Base-by-base conservation (phyloP, 1,284 basidiomycete species). In the Heterobasidion annosum region DNA sequence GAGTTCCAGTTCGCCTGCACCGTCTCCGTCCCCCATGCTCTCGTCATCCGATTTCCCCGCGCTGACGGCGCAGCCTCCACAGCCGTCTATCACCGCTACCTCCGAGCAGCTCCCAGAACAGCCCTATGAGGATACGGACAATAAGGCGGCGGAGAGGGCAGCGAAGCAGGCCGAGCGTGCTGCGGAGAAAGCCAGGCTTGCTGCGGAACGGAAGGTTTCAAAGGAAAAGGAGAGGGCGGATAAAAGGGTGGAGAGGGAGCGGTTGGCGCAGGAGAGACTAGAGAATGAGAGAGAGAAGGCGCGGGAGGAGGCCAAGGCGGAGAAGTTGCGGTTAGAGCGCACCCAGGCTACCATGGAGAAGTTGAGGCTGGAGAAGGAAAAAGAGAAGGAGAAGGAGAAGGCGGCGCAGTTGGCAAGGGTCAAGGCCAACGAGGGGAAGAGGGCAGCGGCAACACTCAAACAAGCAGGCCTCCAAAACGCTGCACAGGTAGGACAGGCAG, bases 11-110 rank as follows among this genome's bases (percentile, higher is more conserved):
- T 75, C 79, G 57, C 73, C 77, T 60, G 70, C 73, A 56, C 62
- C 66, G 52, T 68, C 71, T 51, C 65, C 72, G 53, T 64, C 68
- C 55, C 59, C 65, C 43, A 54, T 65, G 52, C 73, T 90, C 58
- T 86, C 87, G 59, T 71, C 81, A 48, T 72, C 78, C 64, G 88
- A 90, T 66, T 91, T 91, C 65, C 88, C 88, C 56, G 85, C 71
- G 48, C 67, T 73, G 53, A 63, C 64, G 45, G 63, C 65, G 48
- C 71, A 74, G 53, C 61, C 62, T 52, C 62, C 67, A 58, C 66
- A 65, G 62, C 65, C 64, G 58, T 60, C 58, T 57, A 59, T 59
- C 48, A 65, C 61, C 47, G 54, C 54, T 58, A 56, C 53, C 52
- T 57, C 58, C 49, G 61, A 59, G 45, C 53, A 32, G 40, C 40